Base-by-base conservation (phyloP, 2,329 filamentous ascomycete species). In the Alternaria sp. region DNA sequence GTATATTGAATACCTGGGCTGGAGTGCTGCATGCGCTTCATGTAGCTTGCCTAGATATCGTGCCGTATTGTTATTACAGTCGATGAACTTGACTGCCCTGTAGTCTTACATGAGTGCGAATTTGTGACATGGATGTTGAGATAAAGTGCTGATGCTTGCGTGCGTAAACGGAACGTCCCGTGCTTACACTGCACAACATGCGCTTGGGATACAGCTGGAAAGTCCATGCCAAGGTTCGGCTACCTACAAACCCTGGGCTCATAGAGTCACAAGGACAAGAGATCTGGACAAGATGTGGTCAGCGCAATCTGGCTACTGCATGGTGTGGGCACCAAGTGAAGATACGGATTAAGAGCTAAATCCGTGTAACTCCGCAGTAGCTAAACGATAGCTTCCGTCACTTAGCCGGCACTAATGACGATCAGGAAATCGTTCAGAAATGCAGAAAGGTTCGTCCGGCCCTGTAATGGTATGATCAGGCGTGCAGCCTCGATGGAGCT, bases 1-100 rank as follows among this genome's bases (percentile, higher is more conserved):
- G 34, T 57, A 18, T 53, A 28, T 60, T 60, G 60, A 43, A 52
- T 52, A 41, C 41, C 32, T 60, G 51, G 60, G 28, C 22, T 30
- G 18, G 14, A 36, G 38, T 16, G 27, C 38, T 20, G 45, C 41
- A 40, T 32, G 43, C 32, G 27, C 18, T 49, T 11, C 18, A 22
- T 9, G 34, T 45, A 44, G 30, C 36, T 48, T 48, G 32, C 28
- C 52, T 55, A 43, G 54, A 59, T 50, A 49, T 30, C 20, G 56
- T 48, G 55, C 22, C 30, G 51, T 38, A 49, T 41, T 46, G 27
- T 41, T 59, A 20, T 36, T 40, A 16, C 4, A n/a, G 22, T 9
- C 16, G 18, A 32, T 57, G 53, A 34, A 45, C 16, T 7, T 38
- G 36, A 16, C 27, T 16, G 45, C 7, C n/a, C 32, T 14, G 20